These are phyloP conservation scores for Hyaloscypha finlandica DNA, from an alignment of 495 filamentous ascomycete genomes.

Conservation along the genomic window DNA sequence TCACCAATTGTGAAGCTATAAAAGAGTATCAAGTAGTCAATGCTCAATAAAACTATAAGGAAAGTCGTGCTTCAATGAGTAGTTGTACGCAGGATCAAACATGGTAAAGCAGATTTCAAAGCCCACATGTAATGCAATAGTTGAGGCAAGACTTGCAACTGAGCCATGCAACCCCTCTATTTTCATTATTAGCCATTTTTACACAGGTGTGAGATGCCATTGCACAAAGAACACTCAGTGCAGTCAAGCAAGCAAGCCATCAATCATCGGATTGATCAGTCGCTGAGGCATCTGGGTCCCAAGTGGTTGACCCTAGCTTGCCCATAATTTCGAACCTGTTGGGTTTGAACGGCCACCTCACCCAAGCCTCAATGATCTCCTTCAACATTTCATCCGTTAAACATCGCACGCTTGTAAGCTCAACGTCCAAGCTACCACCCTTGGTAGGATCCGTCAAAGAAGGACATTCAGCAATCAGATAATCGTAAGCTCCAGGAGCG, in stretches of 20 bases:
- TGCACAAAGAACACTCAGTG: not conserved
- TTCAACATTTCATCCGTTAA: conserved; percentile 48
- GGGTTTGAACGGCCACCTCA: conserved; percentile 62
- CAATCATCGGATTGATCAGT: not conserved
- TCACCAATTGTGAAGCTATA: too few species aligned
- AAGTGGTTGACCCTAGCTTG: conserved; percentile 26
- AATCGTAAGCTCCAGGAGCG: conserved; percentile 43
- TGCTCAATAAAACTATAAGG: too few species aligned
- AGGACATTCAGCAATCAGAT: conserved; percentile 41
- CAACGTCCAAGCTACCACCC: conserved; percentile 42
- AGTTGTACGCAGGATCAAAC: too few species aligned
- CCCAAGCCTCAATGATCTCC: conserved; percentile 53
- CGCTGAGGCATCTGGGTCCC: conserved; percentile 11
- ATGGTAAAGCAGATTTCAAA: too few species aligned
- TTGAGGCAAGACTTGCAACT: too few species aligned
- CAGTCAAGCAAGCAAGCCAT: not conserved
- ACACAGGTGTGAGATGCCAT: not conserved
- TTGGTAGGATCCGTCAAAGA: conserved; percentile 41
- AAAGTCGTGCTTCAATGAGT: too few species aligned
- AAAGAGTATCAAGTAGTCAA: too few species aligned
- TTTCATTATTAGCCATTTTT: not conserved
- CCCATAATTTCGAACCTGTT: conserved; percentile 42
- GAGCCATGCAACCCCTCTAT: not conserved
- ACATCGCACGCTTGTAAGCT: conserved; percentile 41
- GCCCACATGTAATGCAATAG: too few species aligned